Base-by-base conservation (phyloP, 306 rosid genomes). In the Acacia acuminata region DNA sequence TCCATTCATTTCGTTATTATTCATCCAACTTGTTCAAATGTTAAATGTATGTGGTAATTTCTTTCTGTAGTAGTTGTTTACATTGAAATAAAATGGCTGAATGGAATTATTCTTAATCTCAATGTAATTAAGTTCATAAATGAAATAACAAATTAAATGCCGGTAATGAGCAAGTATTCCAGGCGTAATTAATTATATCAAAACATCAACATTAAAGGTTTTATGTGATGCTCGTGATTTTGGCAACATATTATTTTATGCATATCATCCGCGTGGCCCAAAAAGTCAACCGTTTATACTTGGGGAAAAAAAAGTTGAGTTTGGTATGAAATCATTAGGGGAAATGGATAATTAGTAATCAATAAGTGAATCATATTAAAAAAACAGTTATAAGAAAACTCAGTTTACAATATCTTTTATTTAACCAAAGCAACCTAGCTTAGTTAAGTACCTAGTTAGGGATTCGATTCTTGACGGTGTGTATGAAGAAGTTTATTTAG, bases 171-270 rank as follows among this genome's bases (percentile, higher is more conserved):
- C 32, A 20, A 70, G n/a, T 38, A 11, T 25, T 36, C 30, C 65
- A 8, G 38, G 27, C 71, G 19, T 32, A 61, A 78, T 75, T 47
- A 48, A 85, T 73, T 74, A 63, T 65, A 76, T 40, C 48, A 43
- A 71, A 60, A 70, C 15, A 61, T 32, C 38, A 58, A 60, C n/a
- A 55, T 73, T 45, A 24, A 15, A 4, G 38, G 45, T 71, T 36
- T 22, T 38, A 17, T 70, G 40, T 43, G 16, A 24, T 71, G 30
- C 43, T 38, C 27, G 64, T 73, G 42, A 43, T 78, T 71, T 79
- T 25, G 45, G 68, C 75, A 75, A 76, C 73, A 38, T 30, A 30
- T 61, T 42, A 38, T 61, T 42, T 51, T 73, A 60, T 19, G 64
- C 36, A 22, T 53, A 53, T 67, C 15, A 36, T 43, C 5, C 30